Base-by-base conservation (phyloP, 1,284 basidiomycete genomes). In the Tausonia pullulans region DNA sequence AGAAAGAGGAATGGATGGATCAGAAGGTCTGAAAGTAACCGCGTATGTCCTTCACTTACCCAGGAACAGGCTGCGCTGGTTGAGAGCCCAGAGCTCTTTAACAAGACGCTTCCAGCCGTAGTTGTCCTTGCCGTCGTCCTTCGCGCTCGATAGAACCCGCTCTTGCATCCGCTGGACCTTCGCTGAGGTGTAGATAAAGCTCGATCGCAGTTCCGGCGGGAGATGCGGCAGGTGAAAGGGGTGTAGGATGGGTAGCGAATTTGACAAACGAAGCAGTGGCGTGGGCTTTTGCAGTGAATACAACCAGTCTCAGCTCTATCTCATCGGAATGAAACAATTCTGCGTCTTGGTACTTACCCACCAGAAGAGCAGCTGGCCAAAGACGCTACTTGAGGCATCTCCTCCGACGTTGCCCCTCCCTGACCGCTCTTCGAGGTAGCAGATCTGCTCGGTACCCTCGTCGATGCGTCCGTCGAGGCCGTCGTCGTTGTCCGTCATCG, bases 201-300 rank as follows among this genome's bases (percentile, higher is more conserved):
- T 11, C 8, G 57, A 51, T 6, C 62, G 57, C 4, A 64, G 13
- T 3, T 14, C 13, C 7, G 8, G 43, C 1, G 62, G 62, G 2
- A 55, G 57, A 2, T 45, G 13, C 10, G 62, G 62, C 5, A 64
- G 57, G 44, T 58, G 58, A n/a, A 54, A 49, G 8, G 62, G 46
- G 5, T 52, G 44, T 2, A 64, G 62, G 13, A 55, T 40, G 43
- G 57, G 13, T 2, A 58, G 43, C 9, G 16, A 8, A 1, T 57
- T 9, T 6, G 62, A 57, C 10, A 46, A 14, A 8, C 51, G 16
- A 0, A 64, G 49, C 6, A 64, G 58, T 1, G 62, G 58, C 2
- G 60, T 41, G 2, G 57, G 58, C 62, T 60, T 49, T 49, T 14
- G 10, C 8, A 40, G 8, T 55, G 10, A 55, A 55, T 9, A 9